Evolutionary conservation across 2,329 filamentous ascomycete genomes (phyloP).

Genomic region (Fusarium sp.): DNA sequence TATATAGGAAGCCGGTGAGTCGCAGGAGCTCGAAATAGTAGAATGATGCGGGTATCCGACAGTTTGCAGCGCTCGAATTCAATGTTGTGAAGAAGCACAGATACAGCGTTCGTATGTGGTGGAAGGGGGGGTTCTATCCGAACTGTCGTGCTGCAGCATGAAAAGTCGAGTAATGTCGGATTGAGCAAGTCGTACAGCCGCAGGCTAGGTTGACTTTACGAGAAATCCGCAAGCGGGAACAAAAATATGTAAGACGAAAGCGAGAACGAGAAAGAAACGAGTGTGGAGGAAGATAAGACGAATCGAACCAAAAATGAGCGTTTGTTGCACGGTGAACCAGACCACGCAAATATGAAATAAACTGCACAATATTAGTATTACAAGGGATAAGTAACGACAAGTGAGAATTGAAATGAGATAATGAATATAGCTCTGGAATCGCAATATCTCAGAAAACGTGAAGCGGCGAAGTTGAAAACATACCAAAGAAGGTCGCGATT

Average conservation of each 20-base stretch:
- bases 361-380: constrained; percentile 37
- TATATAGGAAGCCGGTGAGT: constrained; percentile 40
- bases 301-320: constrained; percentile 32
- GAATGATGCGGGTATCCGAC: constrained; percentile 30
- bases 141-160: constrained; percentile 42
- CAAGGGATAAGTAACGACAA: constrained; percentile 12
- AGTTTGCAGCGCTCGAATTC: constrained; percentile 21
- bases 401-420: constrained; percentile 34
- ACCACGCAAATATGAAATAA: constrained; percentile 39
- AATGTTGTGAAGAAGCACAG: constrained; percentile 18
- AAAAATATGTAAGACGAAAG: constrained; percentile 6
- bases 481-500: constrained; percentile 22
- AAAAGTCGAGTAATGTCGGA: constrained; percentile 34
- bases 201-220: constrained; percentile 28
- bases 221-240: constrained; percentile 16
- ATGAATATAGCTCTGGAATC: constrained; percentile 22
- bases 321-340: constrained; percentile 43
- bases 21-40: constrained; percentile 22
- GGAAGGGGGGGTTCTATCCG: constrained; percentile 39
- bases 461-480: constrained; percentile 17
- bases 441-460: constrained; percentile 10
- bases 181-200: constrained; percentile 40
- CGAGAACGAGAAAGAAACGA: constrained; percentile 35
- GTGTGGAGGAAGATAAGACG: constrained; percentile 33
- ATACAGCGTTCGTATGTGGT: constrained; percentile 39